Evolutionary conservation across 257 asterid species (phyloP).

Genomic region (Lycium ferocissimum): DNA sequence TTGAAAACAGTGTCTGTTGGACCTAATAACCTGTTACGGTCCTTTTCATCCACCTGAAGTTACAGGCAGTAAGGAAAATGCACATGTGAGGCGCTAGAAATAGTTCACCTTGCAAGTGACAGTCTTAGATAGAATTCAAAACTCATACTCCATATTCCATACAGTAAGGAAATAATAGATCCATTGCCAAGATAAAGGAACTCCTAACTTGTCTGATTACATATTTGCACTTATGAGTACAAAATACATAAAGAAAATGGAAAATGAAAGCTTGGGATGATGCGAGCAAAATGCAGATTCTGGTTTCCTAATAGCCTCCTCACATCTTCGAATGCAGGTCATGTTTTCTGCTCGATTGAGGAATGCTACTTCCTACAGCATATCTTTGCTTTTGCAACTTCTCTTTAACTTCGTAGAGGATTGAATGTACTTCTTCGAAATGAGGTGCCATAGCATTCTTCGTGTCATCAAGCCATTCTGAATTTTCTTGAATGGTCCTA

Average conservation of each 20-base stretch:
- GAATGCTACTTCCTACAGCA: slow-evolving; percentile 25
- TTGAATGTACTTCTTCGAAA: slow-evolving; percentile 66
- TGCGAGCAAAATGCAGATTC: not conserved
- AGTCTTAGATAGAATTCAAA: not conserved
- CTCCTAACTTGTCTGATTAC: not conserved
- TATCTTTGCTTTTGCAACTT: slow-evolving; percentile 44
- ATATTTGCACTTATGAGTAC: not conserved
- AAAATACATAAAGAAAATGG: not conserved
- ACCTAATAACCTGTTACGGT: no score
- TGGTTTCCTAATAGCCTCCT: not conserved
- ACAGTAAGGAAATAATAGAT: not conserved
- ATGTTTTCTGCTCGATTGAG: slow-evolving; percentile 25
- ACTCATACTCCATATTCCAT: not conserved
- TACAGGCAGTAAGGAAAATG: no score
- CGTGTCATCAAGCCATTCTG: slow-evolving; percentile 66
- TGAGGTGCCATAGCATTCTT: slow-evolving; percentile 66
- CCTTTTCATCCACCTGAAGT: no score
- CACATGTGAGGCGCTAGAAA: no score
- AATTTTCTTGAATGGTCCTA: slow-evolving; percentile 62
- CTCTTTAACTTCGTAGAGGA: slow-evolving; percentile 51
- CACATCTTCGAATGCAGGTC: slow-evolving; percentile 47
- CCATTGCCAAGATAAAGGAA: not conserved
- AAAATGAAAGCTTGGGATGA: not conserved
- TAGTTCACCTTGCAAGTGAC: no score
- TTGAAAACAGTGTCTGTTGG: no score